Percentiles rank a stretch among this genome's conserved stretches.
These are phyloP conservation scores for Paracoccidioides brasiliensis DNA, from an alignment of 2,329 filamentous ascomycete genomes.

Conservation along the genomic window DNA sequence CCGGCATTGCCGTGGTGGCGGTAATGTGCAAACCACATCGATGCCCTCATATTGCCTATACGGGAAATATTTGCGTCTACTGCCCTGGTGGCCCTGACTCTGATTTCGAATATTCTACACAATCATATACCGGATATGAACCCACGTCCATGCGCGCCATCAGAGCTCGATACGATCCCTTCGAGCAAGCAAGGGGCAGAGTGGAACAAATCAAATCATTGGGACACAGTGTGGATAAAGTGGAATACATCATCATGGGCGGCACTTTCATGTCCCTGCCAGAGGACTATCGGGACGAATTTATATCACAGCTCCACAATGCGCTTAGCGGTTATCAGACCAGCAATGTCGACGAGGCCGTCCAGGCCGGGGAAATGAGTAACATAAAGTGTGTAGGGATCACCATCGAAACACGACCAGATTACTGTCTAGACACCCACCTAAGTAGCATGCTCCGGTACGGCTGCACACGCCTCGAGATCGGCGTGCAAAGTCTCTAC, in stretches of 20 bases:
- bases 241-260: conserved; percentile 99
- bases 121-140: conserved; percentile 97
- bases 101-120: conserved; percentile 97
- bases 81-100: conserved; percentile 95
- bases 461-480: conserved; percentile 84
- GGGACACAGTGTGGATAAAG: conserved; percentile 95
- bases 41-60: conserved; percentile 96
- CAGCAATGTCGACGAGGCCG: conserved; percentile 86
- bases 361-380: conserved; percentile 88
- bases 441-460: conserved; percentile 95
- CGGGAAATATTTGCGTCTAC: conserved; percentile 97
- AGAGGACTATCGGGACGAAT: conserved; percentile 77
- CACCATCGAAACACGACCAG: conserved; percentile 91
- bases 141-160: conserved; percentile 98
- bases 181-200: conserved; percentile 87
- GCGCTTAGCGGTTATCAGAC: conserved; percentile 93
- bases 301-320: conserved; percentile 93
- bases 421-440: conserved; percentile 95
- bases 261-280: conserved; percentile 97
- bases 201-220: conserved; percentile 94
- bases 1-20: conserved; percentile 92
- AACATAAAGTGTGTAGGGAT: conserved; percentile 97
- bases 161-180: conserved; percentile 90
- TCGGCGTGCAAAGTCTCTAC: conserved; percentile 92
- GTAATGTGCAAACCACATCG: conserved; percentile 99